Base-by-base conservation (phyloP, 2,329 filamentous ascomycete species). In the Aspergillus oerlinghausenensis region DNA sequence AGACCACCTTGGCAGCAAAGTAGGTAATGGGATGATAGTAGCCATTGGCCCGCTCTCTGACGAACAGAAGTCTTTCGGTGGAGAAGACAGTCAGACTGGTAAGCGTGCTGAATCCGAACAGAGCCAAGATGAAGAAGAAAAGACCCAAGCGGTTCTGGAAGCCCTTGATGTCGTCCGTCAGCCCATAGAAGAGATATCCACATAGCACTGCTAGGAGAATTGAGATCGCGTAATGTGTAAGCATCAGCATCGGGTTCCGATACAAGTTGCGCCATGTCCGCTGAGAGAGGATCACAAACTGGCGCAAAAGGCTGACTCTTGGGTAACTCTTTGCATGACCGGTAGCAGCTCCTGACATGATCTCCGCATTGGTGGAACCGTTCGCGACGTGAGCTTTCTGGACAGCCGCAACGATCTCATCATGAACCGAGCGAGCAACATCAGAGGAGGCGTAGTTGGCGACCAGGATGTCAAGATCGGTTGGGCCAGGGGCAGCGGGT, bases 181-280 rank as follows among this genome's bases (percentile, higher is more conserved):
- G 80, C 2, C 93, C 94, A 67, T 97, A 99, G 79, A 97, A 99
- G 11, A 99, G 82, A 74, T 90, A 97, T 3, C 94, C 94, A 1
- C 93, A 92, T 56, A 99, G 88, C 4, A 97, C 93, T 1, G 92
- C 94, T 5, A 99, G 83, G 0, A 97, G 78, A 59, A 99, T 97
- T 7, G 94, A 92, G 64, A 97, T 97, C 40, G 94, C 94, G 70
- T 97, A 99, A 75, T 99, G 94, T 0, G 92, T 97, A 56, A 99
- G 83, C 94, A 99, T 99, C 58, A 99, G 80, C 84, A 97, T 92
- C 1, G 94, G 94, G 72, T 99, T 97, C 56, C 94, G 87, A 78
- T 99, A 97, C 6, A 99, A 82, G 70, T 99, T 99, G 70, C 89
- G 92, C 93, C 93, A 99, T 0, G 94, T 99, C 49, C 94, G 86